Base-by-base conservation (phyloP, 2,329 filamentous ascomycete species). In the Trichoderma koningii region DNA sequence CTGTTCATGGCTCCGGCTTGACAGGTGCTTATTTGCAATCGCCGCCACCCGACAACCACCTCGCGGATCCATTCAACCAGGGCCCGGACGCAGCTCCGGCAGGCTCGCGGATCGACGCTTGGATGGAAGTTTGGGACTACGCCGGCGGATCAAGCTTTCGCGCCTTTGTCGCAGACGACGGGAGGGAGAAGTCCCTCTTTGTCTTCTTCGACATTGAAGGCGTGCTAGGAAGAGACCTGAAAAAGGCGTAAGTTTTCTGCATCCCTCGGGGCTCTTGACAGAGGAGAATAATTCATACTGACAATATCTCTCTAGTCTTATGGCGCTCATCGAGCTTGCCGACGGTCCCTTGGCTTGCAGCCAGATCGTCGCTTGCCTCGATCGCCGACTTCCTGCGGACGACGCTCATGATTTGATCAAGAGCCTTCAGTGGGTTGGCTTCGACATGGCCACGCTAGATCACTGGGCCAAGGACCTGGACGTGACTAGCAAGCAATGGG, bases 391-490 rank as follows among this genome's bases (percentile, higher is more conserved):
- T 68, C 83, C 86, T 45, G 78, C 83, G 28, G 79, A 84, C 66
- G 87, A 91, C 68, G 81, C 85, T 65, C 86, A 89, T 70, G 82
- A 87, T 66, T 81, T 94, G 70, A 87, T 90, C 73, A 92, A 90
- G 76, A 93, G 92, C 72, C 85, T 97, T 59, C 91, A 93, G 75
- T 97, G 93, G 93, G 93, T 96, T 69, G 93, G 93, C 63, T 97
- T 97, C 74, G 90, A 91, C 74, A 84, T 94, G 70, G 88, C 87
- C 56, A 94, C 91, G 26, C 82, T 97, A 50, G 89, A 93, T 70
- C 85, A 87, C 70, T 97, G 92, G 89, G 84, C 86, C 17, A 79
- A 82, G 52, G 81, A 82, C 45, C 75, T 84, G 63, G 86, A 90
- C 68, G 83, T 89, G 61, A 87, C 90, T 57, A 96, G 92, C 79